Percentiles rank a stretch among this genome's conserved stretches.
These are phyloP conservation scores for Cymbopogon flexuosus DNA, from an alignment of 202 grass and related monocot genomes.

Conservation along the genomic window DNA sequence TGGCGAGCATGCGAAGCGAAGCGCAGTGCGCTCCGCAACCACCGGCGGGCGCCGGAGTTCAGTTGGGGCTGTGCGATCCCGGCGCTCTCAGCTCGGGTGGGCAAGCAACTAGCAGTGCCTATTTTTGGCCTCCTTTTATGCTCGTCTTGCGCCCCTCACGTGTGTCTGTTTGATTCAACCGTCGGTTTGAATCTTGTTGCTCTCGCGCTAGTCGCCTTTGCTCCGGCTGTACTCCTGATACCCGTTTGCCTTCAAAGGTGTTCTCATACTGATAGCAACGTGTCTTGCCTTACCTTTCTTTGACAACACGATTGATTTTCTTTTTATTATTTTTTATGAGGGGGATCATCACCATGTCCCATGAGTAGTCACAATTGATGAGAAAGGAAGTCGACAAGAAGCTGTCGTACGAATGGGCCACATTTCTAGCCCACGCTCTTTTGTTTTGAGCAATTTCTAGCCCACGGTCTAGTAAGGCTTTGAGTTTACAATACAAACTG, in stretches of 20 bases:
- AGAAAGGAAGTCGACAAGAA: too few species aligned
- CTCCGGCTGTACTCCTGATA: not conserved
- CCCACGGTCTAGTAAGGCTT: not conserved
- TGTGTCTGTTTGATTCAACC: not conserved
- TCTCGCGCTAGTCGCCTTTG: not conserved
- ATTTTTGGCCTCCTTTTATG: not conserved
- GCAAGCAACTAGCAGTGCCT: not conserved
- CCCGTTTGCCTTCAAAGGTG: not conserved
- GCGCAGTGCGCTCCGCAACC: not conserved
- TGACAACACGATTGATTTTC: not conserved
- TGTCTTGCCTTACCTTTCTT: not conserved
- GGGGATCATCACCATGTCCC: not conserved
- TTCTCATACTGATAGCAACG: not conserved
- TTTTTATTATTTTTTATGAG: not conserved
- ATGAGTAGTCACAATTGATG: not conserved
- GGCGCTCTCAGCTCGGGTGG: not conserved
- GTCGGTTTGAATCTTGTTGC: not conserved
- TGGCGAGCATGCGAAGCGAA: not conserved
- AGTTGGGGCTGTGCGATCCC: not conserved
- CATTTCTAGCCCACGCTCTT: too few species aligned
- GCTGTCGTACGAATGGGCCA: too few species aligned
- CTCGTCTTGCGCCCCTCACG: not conserved
- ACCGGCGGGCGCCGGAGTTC: not conserved
- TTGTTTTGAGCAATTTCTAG: too few species aligned
- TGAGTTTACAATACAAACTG: not conserved